Percentiles rank a stretch among this genome's conserved stretches.
Evolutionary conservation across 1,284 basidiomycete genomes (phyloP).

Genomic region (Sporisorium graminicola): DNA sequence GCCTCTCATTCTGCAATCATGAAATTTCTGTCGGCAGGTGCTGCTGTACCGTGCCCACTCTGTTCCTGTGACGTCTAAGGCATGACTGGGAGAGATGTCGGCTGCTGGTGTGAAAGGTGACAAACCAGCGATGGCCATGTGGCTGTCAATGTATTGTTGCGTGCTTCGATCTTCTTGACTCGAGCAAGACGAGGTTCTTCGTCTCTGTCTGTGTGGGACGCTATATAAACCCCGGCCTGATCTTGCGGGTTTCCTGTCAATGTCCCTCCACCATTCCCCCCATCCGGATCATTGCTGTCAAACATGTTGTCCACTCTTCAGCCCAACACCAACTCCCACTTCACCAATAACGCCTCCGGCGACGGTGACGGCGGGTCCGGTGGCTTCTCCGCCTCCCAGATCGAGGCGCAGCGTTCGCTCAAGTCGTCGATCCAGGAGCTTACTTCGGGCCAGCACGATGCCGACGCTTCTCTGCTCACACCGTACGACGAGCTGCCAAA

Average conservation of each 20-base stretch:
- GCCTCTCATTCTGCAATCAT: not conserved
- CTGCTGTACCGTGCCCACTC: not conserved
- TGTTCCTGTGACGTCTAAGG: slow-evolving; percentile 4
- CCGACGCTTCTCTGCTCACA: slow-evolving; percentile 43
- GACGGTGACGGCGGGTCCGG: slow-evolving; percentile 31
- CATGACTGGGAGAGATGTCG: not conserved
- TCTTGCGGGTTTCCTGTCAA: not conserved
- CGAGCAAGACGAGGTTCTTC: no score
- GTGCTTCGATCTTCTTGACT: slow-evolving; percentile 1
- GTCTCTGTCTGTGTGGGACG: not conserved
- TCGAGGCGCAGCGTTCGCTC: slow-evolving; percentile 55
- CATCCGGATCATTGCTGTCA: not conserved
- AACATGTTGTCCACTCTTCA: slow-evolving; percentile 43
- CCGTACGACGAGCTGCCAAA: slow-evolving; percentile 69
- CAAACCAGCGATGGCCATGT: slow-evolving; percentile 5
- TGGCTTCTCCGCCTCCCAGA: slow-evolving; percentile 47
- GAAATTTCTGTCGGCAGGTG: not conserved
- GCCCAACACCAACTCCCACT: slow-evolving; percentile 25
- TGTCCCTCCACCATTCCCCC: not conserved
- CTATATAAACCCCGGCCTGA: not conserved
- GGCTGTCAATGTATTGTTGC: not conserved
- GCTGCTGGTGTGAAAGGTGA: slow-evolving; percentile 1
- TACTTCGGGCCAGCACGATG: slow-evolving; percentile 65
- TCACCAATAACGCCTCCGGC: slow-evolving; percentile 16
- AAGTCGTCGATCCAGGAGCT: slow-evolving; percentile 55